Conservation (phyloP, 257 asterid species). For the Striga asiatica region DNA sequence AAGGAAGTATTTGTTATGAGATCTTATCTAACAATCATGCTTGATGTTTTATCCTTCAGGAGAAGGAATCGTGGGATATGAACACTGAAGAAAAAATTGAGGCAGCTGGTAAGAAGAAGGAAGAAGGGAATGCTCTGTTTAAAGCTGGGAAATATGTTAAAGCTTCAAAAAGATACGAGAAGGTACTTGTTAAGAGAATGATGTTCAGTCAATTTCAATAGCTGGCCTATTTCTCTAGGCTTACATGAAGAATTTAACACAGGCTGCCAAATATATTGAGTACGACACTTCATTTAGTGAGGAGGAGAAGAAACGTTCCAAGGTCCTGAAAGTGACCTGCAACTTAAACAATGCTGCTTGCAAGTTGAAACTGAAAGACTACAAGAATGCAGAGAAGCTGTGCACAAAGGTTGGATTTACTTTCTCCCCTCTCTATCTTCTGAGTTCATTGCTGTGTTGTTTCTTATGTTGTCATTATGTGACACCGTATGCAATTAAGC, state of each 20-base stretch:
- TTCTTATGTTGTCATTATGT: no score
- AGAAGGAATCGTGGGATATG: conserved; percentile 78
- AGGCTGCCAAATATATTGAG: conserved; percentile 72
- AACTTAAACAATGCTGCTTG: conserved; percentile 55
- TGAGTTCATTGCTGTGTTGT: no score
- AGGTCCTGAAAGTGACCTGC: conserved; percentile 40
- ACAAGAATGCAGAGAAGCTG: conserved; percentile 53
- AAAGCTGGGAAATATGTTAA: conserved; percentile 50
- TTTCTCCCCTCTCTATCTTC: neutral
- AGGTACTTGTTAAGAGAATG: conserved; percentile 19
- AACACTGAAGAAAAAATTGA: conserved; percentile 47
- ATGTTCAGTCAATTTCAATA: neutral
- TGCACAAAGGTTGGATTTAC: conserved; percentile 39
- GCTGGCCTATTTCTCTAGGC: neutral
- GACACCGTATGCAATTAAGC: no score
- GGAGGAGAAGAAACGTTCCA: conserved; percentile 51
- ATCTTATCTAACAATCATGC: neutral
- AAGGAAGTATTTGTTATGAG: neutral
- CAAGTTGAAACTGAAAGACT: conserved; percentile 44
- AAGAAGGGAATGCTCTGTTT: conserved; percentile 53
- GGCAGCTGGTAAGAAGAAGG: conserved; percentile 64
- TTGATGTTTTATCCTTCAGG: conserved; percentile 21
- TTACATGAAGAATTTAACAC: conserved; percentile 10
- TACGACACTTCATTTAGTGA: conserved; percentile 46
- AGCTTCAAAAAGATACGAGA: conserved; percentile 65